phyloP scores from a whole-genome alignment of 768 basidiomycete species.

The Lentinula boryana region DNA sequence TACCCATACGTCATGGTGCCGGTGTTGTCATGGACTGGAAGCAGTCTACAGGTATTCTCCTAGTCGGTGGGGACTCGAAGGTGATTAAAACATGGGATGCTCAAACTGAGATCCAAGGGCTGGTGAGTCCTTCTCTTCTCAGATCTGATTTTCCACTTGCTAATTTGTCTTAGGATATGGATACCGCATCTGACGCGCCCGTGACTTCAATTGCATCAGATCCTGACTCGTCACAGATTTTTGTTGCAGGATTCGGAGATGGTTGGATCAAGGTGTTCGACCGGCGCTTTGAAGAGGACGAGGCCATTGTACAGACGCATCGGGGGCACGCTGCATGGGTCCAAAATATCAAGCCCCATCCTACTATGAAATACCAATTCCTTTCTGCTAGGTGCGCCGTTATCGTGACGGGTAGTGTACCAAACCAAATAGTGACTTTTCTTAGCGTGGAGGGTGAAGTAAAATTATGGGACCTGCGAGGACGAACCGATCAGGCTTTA shows the following conservation, averaged over 20 bases:
- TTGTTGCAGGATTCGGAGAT: conserved; percentile 90
- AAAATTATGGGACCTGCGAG: conserved; percentile 86
- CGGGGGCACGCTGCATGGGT: conserved; percentile 81
- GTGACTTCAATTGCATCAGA: conserved; percentile 84
- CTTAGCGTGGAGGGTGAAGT: conserved; percentile 82
- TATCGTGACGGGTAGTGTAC: background rate
- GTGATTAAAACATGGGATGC: conserved; percentile 95
- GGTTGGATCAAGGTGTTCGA: conserved; percentile 89
- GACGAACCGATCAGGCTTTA: conserved; percentile 45
- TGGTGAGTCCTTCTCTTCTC: conserved; percentile 40
- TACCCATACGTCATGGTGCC: conserved; percentile 67
- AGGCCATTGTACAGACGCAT: conserved; percentile 77
- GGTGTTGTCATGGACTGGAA: conserved; percentile 94
- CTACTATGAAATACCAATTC: conserved; percentile 60
- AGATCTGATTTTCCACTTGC: background rate
- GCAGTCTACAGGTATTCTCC: conserved; percentile 74
- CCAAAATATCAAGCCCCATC: conserved; percentile 84
- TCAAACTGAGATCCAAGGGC: conserved; percentile 71
- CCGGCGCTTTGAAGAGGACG: conserved; percentile 77
- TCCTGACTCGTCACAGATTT: conserved; percentile 65
- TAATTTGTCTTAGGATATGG: conserved; percentile 57
- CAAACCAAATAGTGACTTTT: background rate
- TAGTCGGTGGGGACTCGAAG: conserved; percentile 89
- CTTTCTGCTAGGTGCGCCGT: conserved; percentile 77
- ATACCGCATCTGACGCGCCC: conserved; percentile 86